These are phyloP conservation scores for Selaginella tamariscina DNA, from an alignment of 75 land plant genomes.

Conservation along the genomic window DNA sequence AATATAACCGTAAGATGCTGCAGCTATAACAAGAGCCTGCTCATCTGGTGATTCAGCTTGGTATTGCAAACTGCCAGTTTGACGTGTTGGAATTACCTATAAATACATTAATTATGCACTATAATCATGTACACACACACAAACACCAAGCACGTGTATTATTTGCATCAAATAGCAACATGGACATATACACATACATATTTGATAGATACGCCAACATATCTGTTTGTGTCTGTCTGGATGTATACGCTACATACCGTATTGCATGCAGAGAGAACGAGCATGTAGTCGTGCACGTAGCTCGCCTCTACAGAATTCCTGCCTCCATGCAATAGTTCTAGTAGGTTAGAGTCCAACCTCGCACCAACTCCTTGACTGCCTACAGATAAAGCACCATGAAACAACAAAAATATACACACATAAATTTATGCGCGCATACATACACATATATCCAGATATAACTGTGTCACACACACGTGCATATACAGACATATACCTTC, in stretches of 20 bases:
- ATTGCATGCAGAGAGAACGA: slow-evolving; percentile 77
- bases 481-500: neutral
- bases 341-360: slow-evolving; percentile 34
- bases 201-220: no score
- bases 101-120: no score
- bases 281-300: slow-evolving; percentile 62
- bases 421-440: no score
- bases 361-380: slow-evolving; percentile 27
- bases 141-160: no score
- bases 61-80: slow-evolving; percentile 32
- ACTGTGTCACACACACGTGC: neutral
- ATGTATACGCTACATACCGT: no score
- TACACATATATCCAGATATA: neutral
- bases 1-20: slow-evolving; percentile 71
- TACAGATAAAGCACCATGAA: no score
- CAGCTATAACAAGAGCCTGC: slow-evolving; percentile 78
- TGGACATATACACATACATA: no score
- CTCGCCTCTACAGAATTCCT: slow-evolving; percentile 34
- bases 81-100: slow-evolving; percentile 60
- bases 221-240: no score
- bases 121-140: no score
- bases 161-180: no score
- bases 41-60: slow-evolving; percentile 97
- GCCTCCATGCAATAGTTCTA: slow-evolving; percentile 37
- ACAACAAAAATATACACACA: no score